Percentiles rank a stretch among this genome's conserved stretches.
Evolutionary conservation across 129 eudicot species (phyloP).

Genomic region (Cynara cardunculus): DNA sequence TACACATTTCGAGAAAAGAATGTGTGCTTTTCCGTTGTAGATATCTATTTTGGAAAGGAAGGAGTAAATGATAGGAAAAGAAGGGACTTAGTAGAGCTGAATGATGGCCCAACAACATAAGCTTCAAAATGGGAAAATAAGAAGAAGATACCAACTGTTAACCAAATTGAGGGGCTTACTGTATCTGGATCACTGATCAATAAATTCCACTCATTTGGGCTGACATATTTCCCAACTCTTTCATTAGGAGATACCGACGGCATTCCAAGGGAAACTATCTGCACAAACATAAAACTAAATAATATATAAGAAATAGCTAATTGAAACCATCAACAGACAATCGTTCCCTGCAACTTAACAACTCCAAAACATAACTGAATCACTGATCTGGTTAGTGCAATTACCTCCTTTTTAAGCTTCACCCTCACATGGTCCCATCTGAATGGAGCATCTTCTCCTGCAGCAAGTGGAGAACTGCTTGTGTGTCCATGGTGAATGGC

Average conservation of each 20-base stretch:
- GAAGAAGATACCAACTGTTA: not conserved
- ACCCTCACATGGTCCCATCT: slow-evolving; percentile 99
- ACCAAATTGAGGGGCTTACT: slow-evolving; percentile 31
- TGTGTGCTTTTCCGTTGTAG: not conserved
- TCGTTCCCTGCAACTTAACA: not conserved
- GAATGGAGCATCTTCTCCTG: slow-evolving; percentile 98
- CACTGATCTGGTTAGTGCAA: not conserved
- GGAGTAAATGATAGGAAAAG: not conserved
- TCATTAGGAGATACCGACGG: slow-evolving; percentile 85
- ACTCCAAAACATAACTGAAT: not conserved
- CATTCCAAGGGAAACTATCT: slow-evolving; percentile 97
- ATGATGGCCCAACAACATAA: not conserved
- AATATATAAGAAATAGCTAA: not conserved
- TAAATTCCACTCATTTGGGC: slow-evolving; percentile 83
- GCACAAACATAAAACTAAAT: slow-evolving; percentile 16
- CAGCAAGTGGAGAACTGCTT: slow-evolving; percentile 86
- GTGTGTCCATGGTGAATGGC: slow-evolving; percentile 95
- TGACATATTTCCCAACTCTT: slow-evolving; percentile 76
- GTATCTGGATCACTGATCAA: slow-evolving; percentile 88
- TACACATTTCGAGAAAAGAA: not conserved
- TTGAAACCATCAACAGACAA: not conserved
- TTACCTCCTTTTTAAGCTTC: slow-evolving; percentile 86
- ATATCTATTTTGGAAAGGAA: not conserved
- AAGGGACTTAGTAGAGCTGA: not conserved
- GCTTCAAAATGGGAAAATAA: slow-evolving; percentile 2